phyloP scores from a whole-genome alignment of 306 rosid species.

The Boehmeria nivea region DNA sequence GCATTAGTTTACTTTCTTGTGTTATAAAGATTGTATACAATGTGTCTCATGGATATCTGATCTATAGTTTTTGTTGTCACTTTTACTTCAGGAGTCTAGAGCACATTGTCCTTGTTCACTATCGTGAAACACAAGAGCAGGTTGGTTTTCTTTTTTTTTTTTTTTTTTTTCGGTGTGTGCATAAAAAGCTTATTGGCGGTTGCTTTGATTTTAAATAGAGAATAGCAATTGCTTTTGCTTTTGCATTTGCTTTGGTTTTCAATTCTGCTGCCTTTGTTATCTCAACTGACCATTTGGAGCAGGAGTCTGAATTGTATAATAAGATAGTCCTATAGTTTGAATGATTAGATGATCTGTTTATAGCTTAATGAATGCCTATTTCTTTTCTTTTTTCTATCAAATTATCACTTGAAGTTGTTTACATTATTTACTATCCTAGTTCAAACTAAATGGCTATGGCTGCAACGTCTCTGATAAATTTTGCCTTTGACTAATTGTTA shows the following conservation, averaged over 20 bases:
- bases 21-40: too few species aligned
- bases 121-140: constrained; percentile 83
- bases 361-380: too few species aligned
- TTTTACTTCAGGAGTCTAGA: constrained; percentile 83
- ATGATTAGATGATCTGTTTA: neutral
- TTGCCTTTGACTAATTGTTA: too few species aligned
- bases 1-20: constrained; percentile 1
- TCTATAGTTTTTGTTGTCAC: constrained; percentile 3
- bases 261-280: neutral
- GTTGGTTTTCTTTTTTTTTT: constrained; percentile 28
- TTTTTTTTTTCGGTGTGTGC: neutral
- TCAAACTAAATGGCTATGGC: too few species aligned
- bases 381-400: neutral
- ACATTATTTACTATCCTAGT: too few species aligned
- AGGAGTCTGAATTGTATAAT: neutral
- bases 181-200: constrained; percentile 4
- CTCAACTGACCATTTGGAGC: neutral
- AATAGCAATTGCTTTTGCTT: constrained; percentile 9
- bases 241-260: constrained; percentile 7
- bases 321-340: neutral
- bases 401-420: neutral
- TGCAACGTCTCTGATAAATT: neutral
- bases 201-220: constrained; percentile 11
- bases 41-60: neutral
- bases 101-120: constrained; percentile 96